phyloP scores from a whole-genome alignment of 1,139 yeast genomes.

The Komagataea norvegica region DNA sequence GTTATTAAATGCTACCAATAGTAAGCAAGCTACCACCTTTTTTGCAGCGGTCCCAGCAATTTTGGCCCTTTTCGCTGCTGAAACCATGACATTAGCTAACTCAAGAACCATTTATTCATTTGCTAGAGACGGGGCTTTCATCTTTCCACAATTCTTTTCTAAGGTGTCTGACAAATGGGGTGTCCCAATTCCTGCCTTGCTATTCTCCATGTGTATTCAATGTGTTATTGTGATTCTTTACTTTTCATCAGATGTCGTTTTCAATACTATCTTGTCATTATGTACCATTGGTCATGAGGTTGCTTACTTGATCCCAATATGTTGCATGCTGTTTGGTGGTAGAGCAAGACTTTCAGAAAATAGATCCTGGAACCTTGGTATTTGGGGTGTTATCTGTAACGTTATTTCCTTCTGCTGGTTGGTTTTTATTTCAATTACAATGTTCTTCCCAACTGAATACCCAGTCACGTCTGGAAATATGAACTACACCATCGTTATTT shows the following conservation, averaged over 20 bases:
- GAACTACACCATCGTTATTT: slow-evolving; percentile 38
- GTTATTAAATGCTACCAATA: slow-evolving; percentile 55
- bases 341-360: slow-evolving; percentile 39
- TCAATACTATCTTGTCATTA: slow-evolving; percentile 50
- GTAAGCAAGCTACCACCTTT: slow-evolving; percentile 58
- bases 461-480: slow-evolving; percentile 34
- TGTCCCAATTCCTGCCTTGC: slow-evolving; percentile 55
- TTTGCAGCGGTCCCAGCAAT: slow-evolving; percentile 52
- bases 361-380: slow-evolving; percentile 54
- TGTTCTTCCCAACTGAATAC: slow-evolving; percentile 39
- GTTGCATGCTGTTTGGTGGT: slow-evolving; percentile 28
- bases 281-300: slow-evolving; percentile 52
- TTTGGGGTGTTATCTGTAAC: slow-evolving; percentile 31
- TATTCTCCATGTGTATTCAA: slow-evolving; percentile 43
- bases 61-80: slow-evolving; percentile 58
- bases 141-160: slow-evolving; percentile 41
- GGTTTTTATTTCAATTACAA: slow-evolving; percentile 39
- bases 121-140: slow-evolving; percentile 45
- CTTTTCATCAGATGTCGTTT: slow-evolving; percentile 51
- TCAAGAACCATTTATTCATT: slow-evolving; percentile 46
- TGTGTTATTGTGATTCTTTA: slow-evolving; percentile 49
- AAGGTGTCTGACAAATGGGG: slow-evolving; percentile 44
- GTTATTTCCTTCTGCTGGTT: slow-evolving; percentile 31
- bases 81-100: slow-evolving; percentile 42
- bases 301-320: slow-evolving; percentile 52